These are phyloP conservation scores for Karstenula rhodostoma DNA, from an alignment of 2,329 filamentous ascomycete species.

Conservation along the genomic window DNA sequence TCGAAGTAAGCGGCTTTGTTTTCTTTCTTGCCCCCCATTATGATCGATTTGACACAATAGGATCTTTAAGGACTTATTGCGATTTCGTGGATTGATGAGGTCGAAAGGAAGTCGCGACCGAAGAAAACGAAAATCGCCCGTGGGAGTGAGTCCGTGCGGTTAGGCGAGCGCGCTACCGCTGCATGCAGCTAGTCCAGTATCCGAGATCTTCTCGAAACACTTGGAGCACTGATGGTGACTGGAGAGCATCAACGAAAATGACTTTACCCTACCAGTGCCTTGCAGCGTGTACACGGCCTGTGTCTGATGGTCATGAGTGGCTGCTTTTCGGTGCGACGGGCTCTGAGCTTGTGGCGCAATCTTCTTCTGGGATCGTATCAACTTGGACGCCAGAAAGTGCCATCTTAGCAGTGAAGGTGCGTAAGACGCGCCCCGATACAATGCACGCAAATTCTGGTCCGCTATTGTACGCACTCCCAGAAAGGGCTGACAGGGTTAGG, in stretches of 20 bases:
- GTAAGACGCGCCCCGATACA: constrained; percentile 19
- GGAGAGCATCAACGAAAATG: constrained; percentile 30
- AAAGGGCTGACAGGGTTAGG: constrained; percentile 26
- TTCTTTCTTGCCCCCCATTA: constrained; percentile 97
- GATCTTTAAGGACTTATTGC: constrained; percentile 90
- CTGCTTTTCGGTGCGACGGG: constrained; percentile 78
- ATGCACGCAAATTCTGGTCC: not conserved
- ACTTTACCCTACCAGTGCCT: constrained; percentile 53
- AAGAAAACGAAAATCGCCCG: constrained; percentile 33
- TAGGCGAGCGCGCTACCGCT: constrained; percentile 14
- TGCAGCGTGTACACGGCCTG: constrained; percentile 28
- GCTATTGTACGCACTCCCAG: no score
- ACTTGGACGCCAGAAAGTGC: constrained; percentile 38
- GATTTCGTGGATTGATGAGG: constrained; percentile 36
- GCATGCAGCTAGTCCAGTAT: constrained; percentile 7
- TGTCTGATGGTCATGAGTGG: constrained; percentile 36
- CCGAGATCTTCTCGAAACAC: constrained; percentile 15
- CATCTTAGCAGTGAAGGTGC: constrained; percentile 27
- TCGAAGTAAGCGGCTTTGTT: constrained; percentile 99
- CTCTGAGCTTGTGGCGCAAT: constrained; percentile 68
- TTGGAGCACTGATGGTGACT: constrained; percentile 3
- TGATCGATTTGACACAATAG: constrained; percentile 90
- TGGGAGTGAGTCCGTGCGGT: constrained; percentile 17
- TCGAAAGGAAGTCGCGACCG: constrained; percentile 20
- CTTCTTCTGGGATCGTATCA: constrained; percentile 38